Base-by-base conservation (phyloP, 768 basidiomycete species). In the Botryobasidium botryosum region DNA sequence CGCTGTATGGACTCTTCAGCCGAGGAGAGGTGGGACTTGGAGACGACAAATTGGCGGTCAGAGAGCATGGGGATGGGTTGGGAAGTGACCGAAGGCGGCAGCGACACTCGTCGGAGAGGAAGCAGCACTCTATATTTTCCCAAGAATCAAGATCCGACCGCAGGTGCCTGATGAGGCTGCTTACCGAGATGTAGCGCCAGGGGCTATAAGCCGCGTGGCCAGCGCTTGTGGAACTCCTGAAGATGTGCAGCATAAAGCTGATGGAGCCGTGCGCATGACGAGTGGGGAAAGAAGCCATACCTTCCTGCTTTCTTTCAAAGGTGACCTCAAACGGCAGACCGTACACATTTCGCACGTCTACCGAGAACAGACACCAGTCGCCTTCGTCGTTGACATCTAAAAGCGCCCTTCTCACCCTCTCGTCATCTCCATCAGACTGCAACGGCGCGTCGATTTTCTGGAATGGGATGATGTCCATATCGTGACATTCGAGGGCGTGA, bases 331-430 rank as follows among this genome's bases (percentile, higher is more conserved):
- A 97, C 0, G 94, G 88, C 24, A 79, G 64, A 1, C 85, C 84
- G 56, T 90, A 92, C 0, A 80, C 77, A 56, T 99, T 99, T 44
- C 79, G 71, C n/a, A 99, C 79, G 56, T 90, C 84, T 24, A 96
- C 63, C 1, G 77, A 77, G 57, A 97, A 79, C 17, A 97, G 64
- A 61, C 90, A 97, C 75, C 85, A 83, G 24, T 75, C 70, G 2
- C 51, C 56, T 29, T 67, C 66, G 15, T 70, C 68, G 40, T 76
- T 69, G 20, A 68, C 60, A 38, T 44, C 51, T 31, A 61, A 55
- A 28, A 72, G 53, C 7, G 66, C 53, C 31, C 48, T 54, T 49
- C 48, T 56, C 50, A 52, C 54, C 36, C 50, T 54, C 37, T 47
- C 51, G 29, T 28, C 55, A 50, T 25, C 23, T 13, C 24, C 27